phyloP scores from a whole-genome alignment of 2,329 filamentous ascomycete genomes.

The Coniochaeta pulveracea region DNA sequence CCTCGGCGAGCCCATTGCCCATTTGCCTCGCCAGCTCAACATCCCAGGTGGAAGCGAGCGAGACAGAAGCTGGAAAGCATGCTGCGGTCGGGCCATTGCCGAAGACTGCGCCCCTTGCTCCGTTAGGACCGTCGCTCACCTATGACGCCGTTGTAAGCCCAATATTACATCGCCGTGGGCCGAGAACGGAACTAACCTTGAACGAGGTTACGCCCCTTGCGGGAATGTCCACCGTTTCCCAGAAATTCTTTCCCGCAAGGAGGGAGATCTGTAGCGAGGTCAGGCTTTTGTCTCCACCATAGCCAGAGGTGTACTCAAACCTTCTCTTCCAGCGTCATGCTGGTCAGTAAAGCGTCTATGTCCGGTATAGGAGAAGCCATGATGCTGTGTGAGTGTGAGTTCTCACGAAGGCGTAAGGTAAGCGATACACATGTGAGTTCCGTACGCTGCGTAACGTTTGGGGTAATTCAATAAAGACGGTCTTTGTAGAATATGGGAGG shows the following conservation, averaged over 20 bases:
- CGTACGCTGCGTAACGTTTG: too few species aligned
- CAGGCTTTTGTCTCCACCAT: too few species aligned
- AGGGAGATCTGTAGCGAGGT: too few species aligned
- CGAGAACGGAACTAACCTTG: not conserved
- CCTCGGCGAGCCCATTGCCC: slow-evolving; percentile 47
- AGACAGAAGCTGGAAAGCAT: slow-evolving; percentile 20
- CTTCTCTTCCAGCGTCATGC: slow-evolving; percentile 11
- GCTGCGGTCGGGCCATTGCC: slow-evolving; percentile 11
- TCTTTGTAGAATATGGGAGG: too few species aligned
- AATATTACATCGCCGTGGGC: not conserved
- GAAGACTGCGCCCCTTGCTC: not conserved
- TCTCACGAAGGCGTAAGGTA: too few species aligned
- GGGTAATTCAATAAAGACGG: too few species aligned
- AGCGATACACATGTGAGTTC: too few species aligned
- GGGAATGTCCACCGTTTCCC: slow-evolving; percentile 6
- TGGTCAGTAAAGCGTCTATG: too few species aligned
- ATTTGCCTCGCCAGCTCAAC: slow-evolving; percentile 41
- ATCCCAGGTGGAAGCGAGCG: slow-evolving; percentile 52
- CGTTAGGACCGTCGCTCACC: not conserved
- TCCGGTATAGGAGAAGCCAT: too few species aligned
- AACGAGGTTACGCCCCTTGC: not conserved
- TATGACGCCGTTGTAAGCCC: not conserved
- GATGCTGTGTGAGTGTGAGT: too few species aligned
- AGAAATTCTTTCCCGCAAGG: slow-evolving; percentile 9
- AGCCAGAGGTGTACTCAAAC: too few species aligned